A percentile compares a stretch with the other conserved stretches of the same genome.
phyloP scores from a whole-genome alignment of 2,329 filamentous ascomycete genomes.

The Catunica adiposa region DNA sequence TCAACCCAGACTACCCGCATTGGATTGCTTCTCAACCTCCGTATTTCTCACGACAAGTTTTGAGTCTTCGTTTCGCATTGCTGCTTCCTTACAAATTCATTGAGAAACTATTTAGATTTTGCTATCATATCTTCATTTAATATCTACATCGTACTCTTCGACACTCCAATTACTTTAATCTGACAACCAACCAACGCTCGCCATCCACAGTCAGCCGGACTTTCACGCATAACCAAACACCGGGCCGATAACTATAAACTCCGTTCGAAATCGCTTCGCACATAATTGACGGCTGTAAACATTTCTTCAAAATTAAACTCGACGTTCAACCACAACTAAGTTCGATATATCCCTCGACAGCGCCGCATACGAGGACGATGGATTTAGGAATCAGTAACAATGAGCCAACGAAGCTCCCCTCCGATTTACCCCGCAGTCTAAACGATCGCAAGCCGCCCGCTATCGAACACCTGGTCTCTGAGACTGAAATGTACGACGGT shows the following conservation, averaged over 20 bases:
- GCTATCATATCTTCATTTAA: background rate
- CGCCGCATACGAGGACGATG: conserved; percentile 33
- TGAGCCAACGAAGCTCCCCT: conserved; percentile 45
- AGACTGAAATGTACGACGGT: conserved; percentile 96
- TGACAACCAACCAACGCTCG: background rate
- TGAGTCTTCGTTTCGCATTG: background rate
- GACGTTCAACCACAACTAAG: too few species aligned
- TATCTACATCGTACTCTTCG: background rate
- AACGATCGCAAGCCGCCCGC: conserved; percentile 66
- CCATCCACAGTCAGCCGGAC: too few species aligned
- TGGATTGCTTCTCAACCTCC: background rate
- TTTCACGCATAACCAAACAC: too few species aligned
- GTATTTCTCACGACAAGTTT: background rate
- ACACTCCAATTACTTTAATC: background rate
- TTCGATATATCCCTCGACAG: background rate
- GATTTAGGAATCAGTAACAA: conserved; percentile 37
- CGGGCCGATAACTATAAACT: too few species aligned
- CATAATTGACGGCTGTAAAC: too few species aligned
- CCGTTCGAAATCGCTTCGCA: too few species aligned
- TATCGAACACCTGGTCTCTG: conserved; percentile 44
- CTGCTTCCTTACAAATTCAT: too few species aligned
- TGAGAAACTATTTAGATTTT: background rate
- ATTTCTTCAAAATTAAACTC: too few species aligned
- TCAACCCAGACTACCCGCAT: background rate
- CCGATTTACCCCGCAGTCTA: conserved; percentile 77